These are phyloP conservation scores for Suhomyces vadensis DNA, from an alignment of 805 yeast genomes.

Conservation along the genomic window DNA sequence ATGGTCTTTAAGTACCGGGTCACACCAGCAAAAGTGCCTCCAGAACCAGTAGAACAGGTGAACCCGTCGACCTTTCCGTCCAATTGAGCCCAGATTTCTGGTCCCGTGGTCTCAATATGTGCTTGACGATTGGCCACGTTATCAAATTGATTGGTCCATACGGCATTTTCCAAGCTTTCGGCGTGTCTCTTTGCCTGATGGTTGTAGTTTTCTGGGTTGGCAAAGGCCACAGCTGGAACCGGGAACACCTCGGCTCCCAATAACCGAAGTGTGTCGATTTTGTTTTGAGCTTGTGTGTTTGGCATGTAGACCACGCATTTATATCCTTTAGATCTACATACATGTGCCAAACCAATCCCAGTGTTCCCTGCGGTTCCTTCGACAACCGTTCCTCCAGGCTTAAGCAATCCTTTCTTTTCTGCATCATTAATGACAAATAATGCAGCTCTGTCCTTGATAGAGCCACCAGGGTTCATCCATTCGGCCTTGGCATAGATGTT, in stretches of 20 bases:
- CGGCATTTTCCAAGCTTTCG: constrained; percentile 70
- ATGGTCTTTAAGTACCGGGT: constrained; percentile 75
- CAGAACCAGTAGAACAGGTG: constrained; percentile 91
- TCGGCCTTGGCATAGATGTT: constrained; percentile 89
- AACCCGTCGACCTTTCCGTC: constrained; percentile 78
- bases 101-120: constrained; percentile 88
- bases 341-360: constrained; percentile 87
- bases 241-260: constrained; percentile 88
- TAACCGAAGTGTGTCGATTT: constrained; percentile 69
- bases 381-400: constrained; percentile 81
- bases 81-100: constrained; percentile 87
- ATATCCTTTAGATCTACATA: constrained; percentile 81
- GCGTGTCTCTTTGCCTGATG: constrained; percentile 88
- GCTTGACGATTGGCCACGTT: constrained; percentile 86
- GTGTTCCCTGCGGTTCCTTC: constrained; percentile 97
- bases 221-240: constrained; percentile 83
- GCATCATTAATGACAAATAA: constrained; percentile 76
- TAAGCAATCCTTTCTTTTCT: constrained; percentile 61
- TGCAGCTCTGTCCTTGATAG: constrained; percentile 91
- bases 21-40: constrained; percentile 88
- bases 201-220: constrained; percentile 82
- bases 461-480: constrained; percentile 91
- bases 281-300: constrained; percentile 79
- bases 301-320: constrained; percentile 89
- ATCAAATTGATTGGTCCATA: constrained; percentile 93